Base-by-base conservation (phyloP, 73 alveolate species). In the Chromera velia region DNA sequence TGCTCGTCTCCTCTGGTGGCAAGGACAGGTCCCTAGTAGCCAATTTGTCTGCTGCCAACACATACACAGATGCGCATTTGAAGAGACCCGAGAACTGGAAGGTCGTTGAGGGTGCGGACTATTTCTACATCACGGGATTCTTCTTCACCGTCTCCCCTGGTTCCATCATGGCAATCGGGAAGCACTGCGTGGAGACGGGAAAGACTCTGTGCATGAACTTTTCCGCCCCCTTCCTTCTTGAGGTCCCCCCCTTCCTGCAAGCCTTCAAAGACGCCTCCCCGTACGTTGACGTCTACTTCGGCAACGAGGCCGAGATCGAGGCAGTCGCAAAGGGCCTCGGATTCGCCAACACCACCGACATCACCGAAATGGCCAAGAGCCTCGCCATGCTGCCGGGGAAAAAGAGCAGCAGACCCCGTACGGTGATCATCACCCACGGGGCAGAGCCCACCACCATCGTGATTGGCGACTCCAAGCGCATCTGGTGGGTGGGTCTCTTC, bases 21-120 rank as follows among this genome's bases (percentile, higher is more conserved):
- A 85, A 82, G 47, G 92, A 88, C 69, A 82, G 96, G 80, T 34
- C 96, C 28, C 87, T 90, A 0, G 78, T 88, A n/a, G 96, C 96
- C 70, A 87, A 90, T 82, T 70, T 90, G 0, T 90, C 88, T 1
- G 93, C 93, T n/a, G 72, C 93, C 80, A 65, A 68, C 26, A 72
- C 72, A 69, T 87, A 81, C 90, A 79, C 79, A 48, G 66, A 87
- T 55, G 63, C 29, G 1, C 92, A 87, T 72, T 68, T 90, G 28
- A 75, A 33, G 73, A n/a, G n/a, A n/a, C n/a, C n/a, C n/a, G n/a
- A n/a, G n/a, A n/a, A n/a, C n/a, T 47, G 87, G 70, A 77, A 67
- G 17, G 65, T 46, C 1, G 78, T 90, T 0, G 89, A 83, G 64
- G 74, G 83, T 26, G 82, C 89, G 46, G 47, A 72, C 24, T 48